These are phyloP conservation scores for Paecilomyces formosus DNA, from an alignment of 2,329 filamentous ascomycete genomes.

Conservation along the genomic window DNA sequence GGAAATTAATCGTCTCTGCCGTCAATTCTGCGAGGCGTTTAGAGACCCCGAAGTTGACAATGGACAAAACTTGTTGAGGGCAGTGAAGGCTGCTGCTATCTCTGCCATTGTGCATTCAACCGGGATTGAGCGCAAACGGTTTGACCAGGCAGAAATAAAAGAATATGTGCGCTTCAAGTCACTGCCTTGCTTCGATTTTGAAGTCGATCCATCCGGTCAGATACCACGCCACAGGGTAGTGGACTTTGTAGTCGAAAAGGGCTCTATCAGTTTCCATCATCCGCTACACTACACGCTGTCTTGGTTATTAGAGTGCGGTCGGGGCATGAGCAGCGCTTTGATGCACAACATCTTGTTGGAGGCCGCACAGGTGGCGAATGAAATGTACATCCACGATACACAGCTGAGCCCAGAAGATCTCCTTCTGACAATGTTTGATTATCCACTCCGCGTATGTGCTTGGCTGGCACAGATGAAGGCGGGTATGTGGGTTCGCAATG, in stretches of 20 bases:
- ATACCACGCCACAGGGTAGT: slow-evolving; percentile 60
- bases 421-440: slow-evolving; percentile 83
- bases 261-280: slow-evolving; percentile 95
- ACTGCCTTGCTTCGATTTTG: slow-evolving; percentile 72
- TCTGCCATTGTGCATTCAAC: slow-evolving; percentile 82
- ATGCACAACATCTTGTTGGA: slow-evolving; percentile 65
- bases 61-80: slow-evolving; percentile 61
- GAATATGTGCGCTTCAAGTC: slow-evolving; percentile 77
- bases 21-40: slow-evolving; percentile 84
- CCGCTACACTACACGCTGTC: slow-evolving; percentile 92
- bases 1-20: slow-evolving; percentile 87
- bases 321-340: slow-evolving; percentile 61
- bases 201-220: slow-evolving; percentile 39
- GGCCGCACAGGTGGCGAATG: slow-evolving; percentile 48
- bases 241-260: slow-evolving; percentile 78
- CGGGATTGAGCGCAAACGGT: slow-evolving; percentile 79
- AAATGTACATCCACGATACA: slow-evolving; percentile 54
- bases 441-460: slow-evolving; percentile 82
- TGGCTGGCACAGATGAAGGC: slow-evolving; percentile 98
- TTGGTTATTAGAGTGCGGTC: slow-evolving; percentile 87
- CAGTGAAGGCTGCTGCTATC: slow-evolving; percentile 60
- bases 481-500: slow-evolving; percentile 97
- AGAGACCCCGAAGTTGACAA: slow-evolving; percentile 60
- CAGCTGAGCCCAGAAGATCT: slow-evolving; percentile 61
- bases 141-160: slow-evolving; percentile 81